These are phyloP conservation scores for Isabelozyma rhagii DNA, from an alignment of 805 yeast genomes.

Conservation along the genomic window DNA sequence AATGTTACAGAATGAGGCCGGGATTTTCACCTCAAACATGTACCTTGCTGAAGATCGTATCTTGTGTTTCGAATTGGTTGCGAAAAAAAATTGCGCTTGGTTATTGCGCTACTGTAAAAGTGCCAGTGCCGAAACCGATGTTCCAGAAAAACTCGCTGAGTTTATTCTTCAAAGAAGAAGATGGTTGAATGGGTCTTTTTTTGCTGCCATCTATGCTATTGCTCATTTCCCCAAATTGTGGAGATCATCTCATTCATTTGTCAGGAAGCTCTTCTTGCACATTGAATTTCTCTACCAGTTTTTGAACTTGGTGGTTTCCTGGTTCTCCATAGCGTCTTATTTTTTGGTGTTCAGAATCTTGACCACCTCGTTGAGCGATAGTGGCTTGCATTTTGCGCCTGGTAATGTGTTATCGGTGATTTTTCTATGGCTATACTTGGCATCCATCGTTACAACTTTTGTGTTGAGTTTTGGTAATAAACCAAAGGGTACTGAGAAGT, in stretches of 20 bases:
- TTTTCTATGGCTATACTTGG: constrained; percentile 54
- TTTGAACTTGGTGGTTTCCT: constrained; percentile 51
- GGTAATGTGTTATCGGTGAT: constrained; percentile 50
- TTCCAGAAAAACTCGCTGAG: constrained; percentile 60
- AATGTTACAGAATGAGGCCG: constrained; percentile 41
- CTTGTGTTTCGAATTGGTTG: constrained; percentile 61
- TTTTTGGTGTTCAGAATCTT: constrained; percentile 62
- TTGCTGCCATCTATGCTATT: constrained; percentile 57
- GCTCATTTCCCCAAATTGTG: constrained; percentile 56
- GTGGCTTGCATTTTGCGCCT: constrained; percentile 38
- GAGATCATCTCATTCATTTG: constrained; percentile 49
- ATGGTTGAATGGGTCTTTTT: constrained; percentile 70
- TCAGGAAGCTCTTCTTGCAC: constrained; percentile 50
- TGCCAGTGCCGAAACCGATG: constrained; percentile 67
- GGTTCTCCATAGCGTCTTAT: constrained; percentile 65
- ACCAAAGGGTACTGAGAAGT: constrained; percentile 58
- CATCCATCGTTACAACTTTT: constrained; percentile 56
- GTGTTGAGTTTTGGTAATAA: constrained; percentile 62
- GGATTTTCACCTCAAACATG: constrained; percentile 66
- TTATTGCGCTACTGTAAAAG: constrained; percentile 59
- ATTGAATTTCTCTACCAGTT: constrained; percentile 56
- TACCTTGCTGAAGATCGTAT: constrained; percentile 70
- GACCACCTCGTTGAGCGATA: constrained; percentile 47
- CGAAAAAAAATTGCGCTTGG: constrained; percentile 57
- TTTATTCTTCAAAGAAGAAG: constrained; percentile 63